Conservation (phyloP, 768 basidiomycete species). For the Rhizopogon rudus region DNA sequence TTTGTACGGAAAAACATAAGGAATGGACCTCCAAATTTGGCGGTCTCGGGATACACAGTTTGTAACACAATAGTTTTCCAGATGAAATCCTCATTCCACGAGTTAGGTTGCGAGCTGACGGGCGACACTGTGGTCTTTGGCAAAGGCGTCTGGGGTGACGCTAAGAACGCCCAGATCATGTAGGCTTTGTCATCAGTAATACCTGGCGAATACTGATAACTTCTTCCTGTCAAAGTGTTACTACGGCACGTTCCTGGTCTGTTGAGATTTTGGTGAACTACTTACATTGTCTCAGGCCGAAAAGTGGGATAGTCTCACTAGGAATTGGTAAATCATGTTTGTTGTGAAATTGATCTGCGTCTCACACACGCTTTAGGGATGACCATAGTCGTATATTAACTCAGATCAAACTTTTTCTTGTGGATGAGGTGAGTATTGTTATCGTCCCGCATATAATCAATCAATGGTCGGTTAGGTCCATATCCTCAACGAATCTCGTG, state of each 20-base stretch:
- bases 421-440: conserved; percentile 68
- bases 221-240: conserved; percentile 43
- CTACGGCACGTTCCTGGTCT: conserved; percentile 50
- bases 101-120: conserved; percentile 80
- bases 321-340: conserved; percentile 60
- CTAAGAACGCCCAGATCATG: conserved; percentile 78
- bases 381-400: conserved; percentile 64
- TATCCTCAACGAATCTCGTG: conserved; percentile 84
- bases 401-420: conserved; percentile 74
- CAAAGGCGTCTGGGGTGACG: conserved; percentile 64
- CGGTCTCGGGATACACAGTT: conserved; percentile 72
- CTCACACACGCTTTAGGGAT: conserved; percentile 34
- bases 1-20: conserved; percentile 77
- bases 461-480: conserved; percentile 59
- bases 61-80: conserved; percentile 9
- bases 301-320: conserved; percentile 94
- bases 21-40: conserved; percentile 87
- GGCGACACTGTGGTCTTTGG: conserved; percentile 80
- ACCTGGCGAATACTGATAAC: conserved; percentile 1
- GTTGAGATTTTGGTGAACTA: background rate
- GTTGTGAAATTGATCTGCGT: background rate
- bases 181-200: conserved; percentile 24
- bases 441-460: background rate
- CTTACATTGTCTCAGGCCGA: conserved; percentile 56
- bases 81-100: background rate